phyloP scores from a whole-genome alignment of 1,284 basidiomycete species.

The Papiliotrema nemorosa region DNA sequence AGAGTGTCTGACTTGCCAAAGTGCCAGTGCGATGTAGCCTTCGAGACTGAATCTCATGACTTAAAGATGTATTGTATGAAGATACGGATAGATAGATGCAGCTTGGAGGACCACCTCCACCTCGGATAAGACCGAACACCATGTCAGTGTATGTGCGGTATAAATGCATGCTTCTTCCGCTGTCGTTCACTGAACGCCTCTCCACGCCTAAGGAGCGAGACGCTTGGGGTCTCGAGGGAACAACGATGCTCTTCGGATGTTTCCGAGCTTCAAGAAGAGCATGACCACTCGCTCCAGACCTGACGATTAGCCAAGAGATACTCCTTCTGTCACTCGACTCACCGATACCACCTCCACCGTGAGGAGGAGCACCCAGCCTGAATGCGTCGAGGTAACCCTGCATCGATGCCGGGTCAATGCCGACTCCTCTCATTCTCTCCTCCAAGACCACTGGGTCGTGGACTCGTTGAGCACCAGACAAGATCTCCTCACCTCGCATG shows the following conservation, averaged over 20 bases:
- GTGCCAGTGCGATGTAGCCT: no score
- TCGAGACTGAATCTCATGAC: no score
- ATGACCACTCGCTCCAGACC: constrained; percentile 91
- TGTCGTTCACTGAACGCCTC: no score
- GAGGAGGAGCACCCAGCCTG: constrained; percentile 85
- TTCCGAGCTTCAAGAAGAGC: constrained; percentile 91
- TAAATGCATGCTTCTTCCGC: background rate
- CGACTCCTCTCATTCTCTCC: constrained; percentile 70
- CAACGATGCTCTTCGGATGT: constrained; percentile 87
- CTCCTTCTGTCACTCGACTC: background rate
- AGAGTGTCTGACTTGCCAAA: no score
- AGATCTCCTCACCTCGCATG: constrained; percentile 98
- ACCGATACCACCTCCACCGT: constrained; percentile 58
- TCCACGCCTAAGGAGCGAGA: constrained; percentile 46
- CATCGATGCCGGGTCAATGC: constrained; percentile 81
- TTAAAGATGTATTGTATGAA: no score
- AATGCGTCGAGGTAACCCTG: constrained; percentile 90
- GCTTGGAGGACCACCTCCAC: no score
- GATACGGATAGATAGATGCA: no score
- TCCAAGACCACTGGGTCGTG: constrained; percentile 82
- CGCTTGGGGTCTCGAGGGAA: constrained; percentile 88
- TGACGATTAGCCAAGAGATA: constrained; percentile 7
- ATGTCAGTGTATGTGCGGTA: no score
- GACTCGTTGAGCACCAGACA: constrained; percentile 95
- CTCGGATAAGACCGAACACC: no score